phyloP scores from a whole-genome alignment of 2,329 filamentous ascomycete species.

The Onygenales sp. region DNA sequence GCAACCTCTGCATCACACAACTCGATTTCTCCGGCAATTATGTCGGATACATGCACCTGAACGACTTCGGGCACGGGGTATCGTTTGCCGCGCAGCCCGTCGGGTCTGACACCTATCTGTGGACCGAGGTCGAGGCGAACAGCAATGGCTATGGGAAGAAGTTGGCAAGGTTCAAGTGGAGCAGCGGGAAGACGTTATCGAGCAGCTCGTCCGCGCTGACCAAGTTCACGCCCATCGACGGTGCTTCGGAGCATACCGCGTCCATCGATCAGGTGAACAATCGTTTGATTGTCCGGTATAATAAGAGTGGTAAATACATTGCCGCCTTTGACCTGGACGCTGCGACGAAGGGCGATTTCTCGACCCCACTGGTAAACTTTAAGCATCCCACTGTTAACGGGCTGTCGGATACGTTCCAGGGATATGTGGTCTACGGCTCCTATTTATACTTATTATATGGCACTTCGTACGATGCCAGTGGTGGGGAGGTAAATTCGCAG shows the following conservation, averaged over 20 bases:
- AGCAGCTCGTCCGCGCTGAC: background rate
- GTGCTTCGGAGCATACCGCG: conserved; percentile 11
- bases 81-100: conserved; percentile 12
- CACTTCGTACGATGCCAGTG: conserved; percentile 10
- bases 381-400: conserved; percentile 8
- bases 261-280: conserved; percentile 14
- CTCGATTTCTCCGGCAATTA: conserved; percentile 15
- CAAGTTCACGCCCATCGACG: conserved; percentile 9
- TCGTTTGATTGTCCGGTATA: conserved; percentile 12
- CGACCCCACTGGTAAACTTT: conserved; percentile 10
- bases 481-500: conserved; percentile 12
- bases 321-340: conserved; percentile 11
- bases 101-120: conserved; percentile 13
- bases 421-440: conserved; percentile 12
- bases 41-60: conserved; percentile 15
- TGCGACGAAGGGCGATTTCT: conserved; percentile 12
- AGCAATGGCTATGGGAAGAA: conserved; percentile 14
- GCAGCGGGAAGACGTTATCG: conserved; percentile 10
- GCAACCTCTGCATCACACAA: conserved; percentile 15
- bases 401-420: conserved; percentile 10
- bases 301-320: conserved; percentile 11
- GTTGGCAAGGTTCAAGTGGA: conserved; percentile 15
- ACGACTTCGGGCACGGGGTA: conserved; percentile 14
- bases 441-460: conserved; percentile 14
- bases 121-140: conserved; percentile 15